Conservation (phyloP, 2,329 filamentous ascomycete genomes). For the Colletotrichum navitas region DNA sequence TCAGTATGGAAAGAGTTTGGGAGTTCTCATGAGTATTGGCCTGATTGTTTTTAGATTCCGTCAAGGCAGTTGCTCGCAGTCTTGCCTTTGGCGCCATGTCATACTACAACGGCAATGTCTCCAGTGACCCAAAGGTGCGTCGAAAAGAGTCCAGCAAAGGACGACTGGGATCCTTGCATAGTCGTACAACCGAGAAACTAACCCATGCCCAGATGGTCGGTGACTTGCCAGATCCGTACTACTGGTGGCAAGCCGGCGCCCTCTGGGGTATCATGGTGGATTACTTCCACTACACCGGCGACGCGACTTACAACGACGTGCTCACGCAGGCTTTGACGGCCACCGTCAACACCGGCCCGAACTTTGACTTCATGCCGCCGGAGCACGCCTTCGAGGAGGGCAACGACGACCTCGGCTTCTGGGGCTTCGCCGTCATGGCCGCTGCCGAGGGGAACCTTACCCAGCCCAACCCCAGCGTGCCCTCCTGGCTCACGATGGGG, state of each 20-base stretch:
- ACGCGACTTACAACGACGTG: constrained; percentile 71
- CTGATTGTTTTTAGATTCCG: constrained; percentile 62
- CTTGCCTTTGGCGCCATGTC: constrained; percentile 72
- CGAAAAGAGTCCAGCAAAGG: too few species aligned
- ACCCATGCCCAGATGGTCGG: constrained; percentile 61
- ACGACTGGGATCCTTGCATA: not conserved
- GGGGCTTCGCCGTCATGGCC: constrained; percentile 75
- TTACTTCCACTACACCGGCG: constrained; percentile 76
- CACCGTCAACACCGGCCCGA: constrained; percentile 66
- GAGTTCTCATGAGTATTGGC: not conserved
- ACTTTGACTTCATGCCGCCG: constrained; percentile 71
- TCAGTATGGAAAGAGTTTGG: constrained; percentile 44
- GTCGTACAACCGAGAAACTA: constrained; percentile 1
- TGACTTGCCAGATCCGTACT: constrained; percentile 75
- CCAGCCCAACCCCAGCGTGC: constrained; percentile 66
- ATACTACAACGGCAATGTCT: constrained; percentile 74
- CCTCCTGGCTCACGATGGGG: constrained; percentile 75
- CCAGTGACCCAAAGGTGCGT: constrained; percentile 61
- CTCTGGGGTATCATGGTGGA: constrained; percentile 77
- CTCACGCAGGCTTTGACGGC: constrained; percentile 70
- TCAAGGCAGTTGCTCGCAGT: constrained; percentile 71
- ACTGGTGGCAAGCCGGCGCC: constrained; percentile 76
- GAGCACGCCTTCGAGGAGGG: constrained; percentile 71
- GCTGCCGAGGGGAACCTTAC: constrained; percentile 78
- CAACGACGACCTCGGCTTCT: constrained; percentile 83